phyloP scores from a whole-genome alignment of 1,284 basidiomycete species.

The Cerioporus squamosus region DNA sequence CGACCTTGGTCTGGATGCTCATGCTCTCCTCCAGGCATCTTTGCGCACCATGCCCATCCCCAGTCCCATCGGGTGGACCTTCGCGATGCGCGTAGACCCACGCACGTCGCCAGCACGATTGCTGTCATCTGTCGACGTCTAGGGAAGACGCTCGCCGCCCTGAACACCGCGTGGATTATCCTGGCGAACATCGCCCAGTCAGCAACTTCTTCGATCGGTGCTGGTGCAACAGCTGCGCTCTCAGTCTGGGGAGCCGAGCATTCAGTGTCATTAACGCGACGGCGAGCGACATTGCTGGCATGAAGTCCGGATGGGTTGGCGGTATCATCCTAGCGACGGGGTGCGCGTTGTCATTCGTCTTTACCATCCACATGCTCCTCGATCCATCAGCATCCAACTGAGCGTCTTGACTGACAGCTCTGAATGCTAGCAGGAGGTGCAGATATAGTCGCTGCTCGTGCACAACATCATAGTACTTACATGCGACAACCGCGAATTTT shows the following conservation, averaged over 20 bases:
- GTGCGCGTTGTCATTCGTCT: neutral
- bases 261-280: neutral
- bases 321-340: neutral
- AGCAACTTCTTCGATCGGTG: neutral
- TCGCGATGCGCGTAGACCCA: neutral
- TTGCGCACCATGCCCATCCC: neutral
- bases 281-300: neutral
- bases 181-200: neutral
- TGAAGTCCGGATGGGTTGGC: neutral
- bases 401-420: no score
- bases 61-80: neutral
- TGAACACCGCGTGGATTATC: neutral
- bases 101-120: neutral
- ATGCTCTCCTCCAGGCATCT: neutral
- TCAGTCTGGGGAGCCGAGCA: neutral
- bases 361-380: neutral
- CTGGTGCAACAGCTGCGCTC: neutral
- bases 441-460: no score
- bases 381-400: neutral
- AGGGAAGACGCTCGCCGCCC: neutral
- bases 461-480: no score
- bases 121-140: neutral
- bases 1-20: neutral
- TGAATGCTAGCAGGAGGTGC: no score
- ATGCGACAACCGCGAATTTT: no score